Evolutionary conservation across 441 rosid species (phyloP).

Genomic region (Flueggea neowawraea): DNA sequence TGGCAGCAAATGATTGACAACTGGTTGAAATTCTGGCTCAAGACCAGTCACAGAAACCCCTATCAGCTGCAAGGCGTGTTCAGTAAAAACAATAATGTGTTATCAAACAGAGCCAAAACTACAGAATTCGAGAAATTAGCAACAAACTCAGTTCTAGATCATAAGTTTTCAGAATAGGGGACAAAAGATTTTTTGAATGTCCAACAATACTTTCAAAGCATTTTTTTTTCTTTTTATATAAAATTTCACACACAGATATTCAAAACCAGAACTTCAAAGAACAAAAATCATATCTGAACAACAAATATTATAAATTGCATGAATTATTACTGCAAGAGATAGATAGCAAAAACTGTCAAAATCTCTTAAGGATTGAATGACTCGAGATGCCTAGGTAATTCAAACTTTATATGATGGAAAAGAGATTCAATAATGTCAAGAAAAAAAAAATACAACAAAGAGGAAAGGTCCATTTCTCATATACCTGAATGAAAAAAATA

Average conservation of each 20-base stretch:
- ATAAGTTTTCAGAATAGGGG: too few relatives aligned
- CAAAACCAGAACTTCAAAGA: neutral
- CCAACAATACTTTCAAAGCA: too few relatives aligned
- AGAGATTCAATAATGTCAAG: neutral
- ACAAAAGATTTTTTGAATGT: too few relatives aligned
- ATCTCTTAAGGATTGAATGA: too few relatives aligned
- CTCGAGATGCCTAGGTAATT: neutral
- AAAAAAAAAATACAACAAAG: slow-evolving; percentile 1
- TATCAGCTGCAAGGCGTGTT: slow-evolving; percentile 53
- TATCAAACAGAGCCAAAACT: slow-evolving; percentile 8
- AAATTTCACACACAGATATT: neutral
- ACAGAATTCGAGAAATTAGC: neutral
- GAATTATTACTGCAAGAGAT: too few relatives aligned
- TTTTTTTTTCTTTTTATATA: too few relatives aligned
- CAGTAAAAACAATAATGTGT: slow-evolving; percentile 12
- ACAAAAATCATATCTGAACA: too few relatives aligned
- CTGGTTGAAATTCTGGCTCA: slow-evolving; percentile 91
- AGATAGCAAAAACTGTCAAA: too few relatives aligned
- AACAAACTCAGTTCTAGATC: neutral
- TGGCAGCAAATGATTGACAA: slow-evolving; percentile 75
- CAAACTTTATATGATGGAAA: slow-evolving; percentile 4
- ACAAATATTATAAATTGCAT: too few relatives aligned
- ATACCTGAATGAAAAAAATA: slow-evolving; percentile 83
- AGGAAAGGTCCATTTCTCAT: slow-evolving; percentile 5
- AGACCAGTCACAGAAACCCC: slow-evolving; percentile 76